Evolutionary conservation across 768 basidiomycete species (phyloP), one percentile per base, ranked within the genome.

Genomic region (Termitomyces sp.): DNA sequence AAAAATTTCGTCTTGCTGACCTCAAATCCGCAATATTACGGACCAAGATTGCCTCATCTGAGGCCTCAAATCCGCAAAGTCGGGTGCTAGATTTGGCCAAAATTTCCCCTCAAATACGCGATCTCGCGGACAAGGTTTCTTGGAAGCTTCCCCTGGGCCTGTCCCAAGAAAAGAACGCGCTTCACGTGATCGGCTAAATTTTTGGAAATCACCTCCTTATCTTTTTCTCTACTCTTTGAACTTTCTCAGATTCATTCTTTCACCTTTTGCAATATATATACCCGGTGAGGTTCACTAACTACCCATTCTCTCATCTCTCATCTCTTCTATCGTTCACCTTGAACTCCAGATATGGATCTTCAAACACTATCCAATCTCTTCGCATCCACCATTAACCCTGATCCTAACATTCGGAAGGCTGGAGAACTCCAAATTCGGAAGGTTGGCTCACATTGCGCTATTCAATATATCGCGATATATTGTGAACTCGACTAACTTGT

Each of bases 381-480:
- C 69, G 81, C 89, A 6, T 87, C 88, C 37, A 92, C 92, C 7
- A 88, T 86, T 75, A 91, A 83, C 69, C 81, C 89, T 6, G 91
- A 96, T 76, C 91, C 93, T 56, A 94, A 94, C 78, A 83, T 89
- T 62, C 87, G 93, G 66, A 92, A 92, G 70, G 79, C 90, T 42
- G 90, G 87, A 49, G 94, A 96, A 73, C 84, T 95, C 36, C 85
- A 95, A 73, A 91, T 96, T 69, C 86, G 91, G 67, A 93, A 90
- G 82, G 94, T 92, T 67, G 49, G 65, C 42, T 12, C 56, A 36
- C 37, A 47, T 25, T 25, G 25, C 25, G 25, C 25, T 25, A 25
- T 25, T 25, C 25, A 25, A 25, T 25, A 1, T 25, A 25, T 49
- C 31, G 51, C 54, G 42, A n/a, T 56, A 62, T 52, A 63, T 63